A percentile compares a stretch with the other conserved stretches of the same genome.
Conservation (phyloP, 73 alveolate genomes). For the Blepharisma japonicum region DNA sequence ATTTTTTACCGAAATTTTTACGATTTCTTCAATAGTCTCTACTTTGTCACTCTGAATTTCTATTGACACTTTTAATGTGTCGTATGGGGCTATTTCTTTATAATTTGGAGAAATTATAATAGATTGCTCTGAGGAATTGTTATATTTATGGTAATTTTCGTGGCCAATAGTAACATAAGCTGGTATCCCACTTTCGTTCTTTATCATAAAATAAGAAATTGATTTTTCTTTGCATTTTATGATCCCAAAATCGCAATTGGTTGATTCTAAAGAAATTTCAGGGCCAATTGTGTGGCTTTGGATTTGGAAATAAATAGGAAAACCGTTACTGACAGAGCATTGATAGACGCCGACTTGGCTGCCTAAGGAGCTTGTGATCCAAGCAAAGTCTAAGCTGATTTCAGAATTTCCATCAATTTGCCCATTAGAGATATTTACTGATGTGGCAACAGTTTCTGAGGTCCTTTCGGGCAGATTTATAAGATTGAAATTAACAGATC, state of each 20-base stretch:
- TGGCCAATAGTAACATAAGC: conserved; percentile 35
- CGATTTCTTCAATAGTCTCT: conserved; percentile 49
- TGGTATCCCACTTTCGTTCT: conserved; percentile 45
- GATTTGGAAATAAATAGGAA: conserved; percentile 48
- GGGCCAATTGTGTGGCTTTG: conserved; percentile 59
- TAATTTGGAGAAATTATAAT: conserved; percentile 29
- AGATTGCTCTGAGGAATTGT: background rate
- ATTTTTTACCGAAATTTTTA: conserved; percentile 41
- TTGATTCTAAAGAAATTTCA: conserved; percentile 34
- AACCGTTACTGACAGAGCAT: conserved; percentile 56
- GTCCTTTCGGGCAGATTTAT: too few species aligned
- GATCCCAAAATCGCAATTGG: conserved; percentile 55
- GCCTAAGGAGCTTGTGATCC: background rate
- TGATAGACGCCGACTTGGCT: background rate
- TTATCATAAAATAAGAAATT: conserved; percentile 33
- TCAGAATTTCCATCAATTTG: too few species aligned
- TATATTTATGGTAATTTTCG: conserved; percentile 24
- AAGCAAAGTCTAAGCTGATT: too few species aligned
- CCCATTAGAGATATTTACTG: too few species aligned
- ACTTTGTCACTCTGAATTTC: conserved; percentile 25
- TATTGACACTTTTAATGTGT: conserved; percentile 12
- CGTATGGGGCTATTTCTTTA: conserved; percentile 23
- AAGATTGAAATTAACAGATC: background rate
- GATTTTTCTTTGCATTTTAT: conserved; percentile 40
- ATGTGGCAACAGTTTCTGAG: too few species aligned